A percentile compares a stretch with the other conserved stretches of the same genome.
Conservation (phyloP, 2,329 filamentous ascomycete species). For the Aspergillus bombycis region DNA sequence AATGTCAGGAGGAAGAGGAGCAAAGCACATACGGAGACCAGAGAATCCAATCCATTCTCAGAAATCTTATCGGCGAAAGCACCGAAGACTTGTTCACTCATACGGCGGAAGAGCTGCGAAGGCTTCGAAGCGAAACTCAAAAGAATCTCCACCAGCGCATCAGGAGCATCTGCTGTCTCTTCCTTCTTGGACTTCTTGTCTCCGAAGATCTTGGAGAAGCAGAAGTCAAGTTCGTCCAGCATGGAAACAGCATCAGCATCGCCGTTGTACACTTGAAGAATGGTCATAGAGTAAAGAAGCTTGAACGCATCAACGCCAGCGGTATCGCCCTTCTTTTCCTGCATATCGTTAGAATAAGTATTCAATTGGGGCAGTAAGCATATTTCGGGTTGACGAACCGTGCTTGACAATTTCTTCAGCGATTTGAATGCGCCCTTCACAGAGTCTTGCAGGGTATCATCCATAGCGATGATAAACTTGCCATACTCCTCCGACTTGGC, state of each 20-base stretch:
- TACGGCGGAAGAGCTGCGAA: conserved; percentile 80
- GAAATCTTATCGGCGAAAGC: conserved; percentile 78
- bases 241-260: conserved; percentile 83
- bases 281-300: conserved; percentile 79
- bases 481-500: conserved; percentile 39
- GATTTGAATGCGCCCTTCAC: conserved; percentile 48
- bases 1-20: background rate
- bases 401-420: conserved; percentile 41
- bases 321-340: conserved; percentile 51
- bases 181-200: conserved; percentile 57
- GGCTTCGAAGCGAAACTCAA: conserved; percentile 87
- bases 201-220: conserved; percentile 65
- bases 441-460: conserved; percentile 47
- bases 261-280: conserved; percentile 88
- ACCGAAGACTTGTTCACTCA: conserved; percentile 85
- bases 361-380: background rate
- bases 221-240: conserved; percentile 77
- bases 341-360: conserved; percentile 42
- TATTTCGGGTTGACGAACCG: conserved; percentile 27
- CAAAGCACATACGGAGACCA: conserved; percentile 49
- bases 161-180: conserved; percentile 58
- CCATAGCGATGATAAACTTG: conserved; percentile 53
- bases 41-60: conserved; percentile 68
- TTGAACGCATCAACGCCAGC: conserved; percentile 66
- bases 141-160: conserved; percentile 82